A percentile compares a stretch with the other conserved stretches of the same genome.
phyloP scores from a whole-genome alignment of 1,284 basidiomycete genomes.

The Malassezia equina region DNA sequence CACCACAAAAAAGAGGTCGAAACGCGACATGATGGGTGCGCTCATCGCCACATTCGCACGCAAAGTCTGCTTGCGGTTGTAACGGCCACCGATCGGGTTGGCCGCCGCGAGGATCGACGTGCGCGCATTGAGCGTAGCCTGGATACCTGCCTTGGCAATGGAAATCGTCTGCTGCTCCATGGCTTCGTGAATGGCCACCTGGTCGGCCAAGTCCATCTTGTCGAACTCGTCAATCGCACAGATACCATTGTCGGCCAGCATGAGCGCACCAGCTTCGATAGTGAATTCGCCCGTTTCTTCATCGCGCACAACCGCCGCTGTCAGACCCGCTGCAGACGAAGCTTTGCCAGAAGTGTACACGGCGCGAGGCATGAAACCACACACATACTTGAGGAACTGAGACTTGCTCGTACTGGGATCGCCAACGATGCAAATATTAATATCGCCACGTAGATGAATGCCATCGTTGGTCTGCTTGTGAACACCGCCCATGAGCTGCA shows the following conservation, averaged over 20 bases:
- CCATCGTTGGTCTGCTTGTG: conserved; percentile 94
- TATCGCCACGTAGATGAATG: conserved; percentile 91
- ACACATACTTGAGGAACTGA: conserved; percentile 98
- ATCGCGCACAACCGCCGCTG: conserved; percentile 93
- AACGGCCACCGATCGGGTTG: conserved; percentile 90
- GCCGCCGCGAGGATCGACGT: conserved; percentile 96
- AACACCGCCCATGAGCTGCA: conserved; percentile 98
- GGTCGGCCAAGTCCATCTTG: conserved; percentile 98
- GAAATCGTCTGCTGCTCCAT: conserved; percentile 99
- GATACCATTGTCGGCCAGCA: conserved; percentile 98
- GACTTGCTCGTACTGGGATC: conserved; percentile 96
- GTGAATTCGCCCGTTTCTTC: conserved; percentile 99
- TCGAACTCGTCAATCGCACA: conserved; percentile 99
- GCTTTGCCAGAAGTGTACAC: conserved; percentile 99
- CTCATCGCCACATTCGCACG: conserved; percentile 96
- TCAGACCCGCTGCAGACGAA: conserved; percentile 94
- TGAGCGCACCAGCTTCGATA: conserved; percentile 86
- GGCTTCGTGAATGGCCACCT: conserved; percentile 98
- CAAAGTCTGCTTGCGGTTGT: conserved; percentile 87
- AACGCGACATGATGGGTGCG: conserved; percentile 97
- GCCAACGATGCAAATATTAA: conserved; percentile 96
- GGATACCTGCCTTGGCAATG: conserved; percentile 97
- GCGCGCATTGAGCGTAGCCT: conserved; percentile 92
- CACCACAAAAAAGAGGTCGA: conserved; percentile 97
- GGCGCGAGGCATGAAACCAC: conserved; percentile 94